A percentile compares a stretch with the other conserved stretches of the same genome.
phyloP scores from a whole-genome alignment of 2,329 filamentous ascomycete genomes.

The Fusarium xylarioides region DNA sequence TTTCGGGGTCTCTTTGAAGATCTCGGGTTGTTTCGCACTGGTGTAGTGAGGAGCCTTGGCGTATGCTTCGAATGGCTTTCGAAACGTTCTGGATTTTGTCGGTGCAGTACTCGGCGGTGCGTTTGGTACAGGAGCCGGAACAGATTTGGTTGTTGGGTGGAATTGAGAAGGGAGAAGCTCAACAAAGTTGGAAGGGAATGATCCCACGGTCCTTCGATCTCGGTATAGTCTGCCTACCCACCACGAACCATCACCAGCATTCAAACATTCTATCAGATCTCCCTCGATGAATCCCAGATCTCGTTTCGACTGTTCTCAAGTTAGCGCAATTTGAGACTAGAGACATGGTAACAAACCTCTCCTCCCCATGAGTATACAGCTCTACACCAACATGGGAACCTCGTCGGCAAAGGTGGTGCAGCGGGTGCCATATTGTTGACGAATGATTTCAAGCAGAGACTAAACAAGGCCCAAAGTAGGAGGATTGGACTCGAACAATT shows the following conservation, averaged over 20 bases:
- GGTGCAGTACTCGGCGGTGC: constrained; percentile 64
- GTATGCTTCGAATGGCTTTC: constrained; percentile 74
- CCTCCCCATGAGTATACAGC: constrained; percentile 94
- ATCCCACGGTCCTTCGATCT: constrained; percentile 88
- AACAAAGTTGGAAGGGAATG: constrained; percentile 98
- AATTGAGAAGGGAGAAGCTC: constrained; percentile 87
- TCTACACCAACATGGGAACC: constrained; percentile 91
- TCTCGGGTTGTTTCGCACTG: constrained; percentile 67
- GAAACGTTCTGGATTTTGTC: constrained; percentile 70
- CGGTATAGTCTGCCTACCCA: constrained; percentile 94
- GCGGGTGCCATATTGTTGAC: constrained; percentile 59
- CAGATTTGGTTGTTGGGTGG: constrained; percentile 73
- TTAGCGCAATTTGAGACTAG: constrained; percentile 32
- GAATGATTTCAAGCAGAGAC: constrained; percentile 10
- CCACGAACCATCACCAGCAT: constrained; percentile 97
- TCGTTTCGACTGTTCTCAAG: constrained; percentile 74
- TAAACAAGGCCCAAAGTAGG: constrained; percentile 8
- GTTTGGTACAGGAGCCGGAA: constrained; percentile 65
- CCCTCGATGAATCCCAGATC: constrained; percentile 98
- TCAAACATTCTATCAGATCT: constrained; percentile 96
- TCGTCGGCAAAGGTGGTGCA: constrained; percentile 72
- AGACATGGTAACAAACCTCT: constrained; percentile 62
- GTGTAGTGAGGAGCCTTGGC: constrained; percentile 73
- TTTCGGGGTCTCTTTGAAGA: constrained; percentile 58
- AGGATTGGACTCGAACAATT: constrained; percentile 20